Base-by-base conservation (phyloP, 2,329 filamentous ascomycete species). In the Phialemoniopsis sp. region DNA sequence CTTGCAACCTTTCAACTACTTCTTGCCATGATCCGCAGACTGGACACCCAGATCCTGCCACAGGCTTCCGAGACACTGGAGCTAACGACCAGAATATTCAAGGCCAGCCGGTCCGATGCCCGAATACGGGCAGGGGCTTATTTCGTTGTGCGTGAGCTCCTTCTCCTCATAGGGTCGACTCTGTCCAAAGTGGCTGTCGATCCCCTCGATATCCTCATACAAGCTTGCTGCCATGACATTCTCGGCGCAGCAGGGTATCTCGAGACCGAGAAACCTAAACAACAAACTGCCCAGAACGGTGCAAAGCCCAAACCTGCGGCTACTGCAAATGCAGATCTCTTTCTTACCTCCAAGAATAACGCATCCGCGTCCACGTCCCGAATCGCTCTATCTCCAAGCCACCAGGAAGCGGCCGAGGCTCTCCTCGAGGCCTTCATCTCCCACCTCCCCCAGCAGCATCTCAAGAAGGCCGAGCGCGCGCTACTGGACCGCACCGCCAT, bases 401-500 rank as follows among this genome's bases (percentile, higher is more conserved):
- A 88, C 42, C 60, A 70, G 34, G 52, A 59, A 10, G 73, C 83
- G 9, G 86, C 88, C 1, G 64, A 66, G 12, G 48, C 55, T 7
- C 72, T 96, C 13, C 70, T 96, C 12, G 69, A 78, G 5, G 52
- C 69, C 5, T 60, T 87, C 2, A 68, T 94, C 15, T 72, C 73
- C 14, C 70, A 72, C 41, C 62, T 93, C 4, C 80, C 84, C 2
- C 78, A 85, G 40, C 70, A 79, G 36, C 72, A 80, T 54, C 63
- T 95, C 29, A 76, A 85, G n/a, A 78, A 83, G 8, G 78, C 85
- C 3, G 57, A 88, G 15, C 82, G 91, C 38, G 77, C 82, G 10
- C 78, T 88, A 36, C 72, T 95, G 46, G 89, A 96, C 54, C 85
- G 87, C 47, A 87, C 87, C 3, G 85, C 88, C 15, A 84, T 95